Percentiles rank a stretch among this genome's conserved stretches.
phyloP scores from a whole-genome alignment of 305 asterid genomes.

The Vinca major region DNA sequence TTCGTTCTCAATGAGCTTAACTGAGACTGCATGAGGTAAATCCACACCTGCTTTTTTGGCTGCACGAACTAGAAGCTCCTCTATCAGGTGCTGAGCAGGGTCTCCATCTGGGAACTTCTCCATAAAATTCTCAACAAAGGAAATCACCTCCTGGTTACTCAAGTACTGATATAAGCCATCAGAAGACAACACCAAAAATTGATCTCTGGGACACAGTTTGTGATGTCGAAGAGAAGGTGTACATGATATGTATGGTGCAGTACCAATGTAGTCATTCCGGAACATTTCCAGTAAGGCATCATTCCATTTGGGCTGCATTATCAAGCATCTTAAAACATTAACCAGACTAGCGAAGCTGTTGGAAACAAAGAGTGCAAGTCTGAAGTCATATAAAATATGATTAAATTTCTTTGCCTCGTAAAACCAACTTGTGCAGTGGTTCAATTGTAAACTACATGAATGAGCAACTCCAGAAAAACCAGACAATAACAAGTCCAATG shows the following conservation, averaged over 20 bases:
- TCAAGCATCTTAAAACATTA: conserved; percentile 27
- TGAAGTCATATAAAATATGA: neutral
- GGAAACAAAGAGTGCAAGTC: conserved; percentile 11
- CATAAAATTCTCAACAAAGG: conserved; percentile 78
- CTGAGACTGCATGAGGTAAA: conserved; percentile 11
- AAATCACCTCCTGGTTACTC: conserved; percentile 88
- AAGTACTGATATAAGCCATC: conserved; percentile 96
- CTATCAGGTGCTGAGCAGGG: conserved; percentile 94
- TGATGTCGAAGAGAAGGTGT: conserved; percentile 89
- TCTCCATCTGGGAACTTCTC: conserved; percentile 97
- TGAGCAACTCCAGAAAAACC: neutral
- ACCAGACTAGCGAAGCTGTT: conserved; percentile 15
- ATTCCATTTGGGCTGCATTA: conserved; percentile 75
- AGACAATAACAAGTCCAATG: neutral
- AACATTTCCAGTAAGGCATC: conserved; percentile 82
- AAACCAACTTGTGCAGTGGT: neutral
- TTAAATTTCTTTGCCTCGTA: neutral
- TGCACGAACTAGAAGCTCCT: conserved; percentile 90
- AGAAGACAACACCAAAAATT: conserved; percentile 89
- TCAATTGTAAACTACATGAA: neutral
- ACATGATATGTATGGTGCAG: conserved; percentile 80
- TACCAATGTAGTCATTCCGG: conserved; percentile 90
- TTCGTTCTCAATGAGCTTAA: conserved; percentile 6
- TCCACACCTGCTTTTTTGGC: conserved; percentile 91
- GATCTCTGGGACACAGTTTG: conserved; percentile 76